Evolutionary conservation across 768 basidiomycete genomes (phyloP).

Genomic region (Amanita phalloides): DNA sequence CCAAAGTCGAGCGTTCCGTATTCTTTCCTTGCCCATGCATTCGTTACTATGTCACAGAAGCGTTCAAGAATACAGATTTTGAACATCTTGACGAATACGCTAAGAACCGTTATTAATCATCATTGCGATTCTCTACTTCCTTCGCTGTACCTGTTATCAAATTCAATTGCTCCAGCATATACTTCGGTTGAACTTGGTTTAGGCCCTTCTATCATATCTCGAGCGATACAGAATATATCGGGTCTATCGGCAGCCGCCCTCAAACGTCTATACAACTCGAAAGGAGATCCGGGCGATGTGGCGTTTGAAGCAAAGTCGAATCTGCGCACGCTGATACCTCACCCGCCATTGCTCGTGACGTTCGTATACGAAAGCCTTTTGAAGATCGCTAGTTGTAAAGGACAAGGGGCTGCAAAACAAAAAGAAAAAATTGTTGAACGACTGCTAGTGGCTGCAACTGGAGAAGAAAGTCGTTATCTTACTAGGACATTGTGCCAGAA

Average conservation of each 20-base stretch:
- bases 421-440: slow-evolving; percentile 75
- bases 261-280: slow-evolving; percentile 55
- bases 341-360: slow-evolving; percentile 52
- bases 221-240: slow-evolving; percentile 63
- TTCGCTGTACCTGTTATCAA: slow-evolving; percentile 76
- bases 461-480: slow-evolving; percentile 82
- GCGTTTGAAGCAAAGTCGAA: slow-evolving; percentile 77
- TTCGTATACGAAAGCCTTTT: slow-evolving; percentile 60
- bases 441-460: slow-evolving; percentile 73
- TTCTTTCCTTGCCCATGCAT: slow-evolving; percentile 57
- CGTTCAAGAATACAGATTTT: slow-evolving; percentile 64
- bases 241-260: slow-evolving; percentile 49
- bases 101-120: slow-evolving; percentile 55
- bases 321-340: slow-evolving; percentile 62
- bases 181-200: slow-evolving; percentile 59
- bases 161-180: slow-evolving; percentile 70
- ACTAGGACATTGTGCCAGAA: slow-evolving; percentile 66
- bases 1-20: slow-evolving; percentile 41
- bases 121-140: slow-evolving; percentile 63
- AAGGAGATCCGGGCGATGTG: slow-evolving; percentile 82
- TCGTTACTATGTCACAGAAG: slow-evolving; percentile 51
- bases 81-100: slow-evolving; percentile 61
- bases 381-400: slow-evolving; percentile 58
- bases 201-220: slow-evolving; percentile 56
- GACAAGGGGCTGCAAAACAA: slow-evolving; percentile 62